phyloP scores from a whole-genome alignment of 345 rosid species.

The Ceriops decandra region DNA sequence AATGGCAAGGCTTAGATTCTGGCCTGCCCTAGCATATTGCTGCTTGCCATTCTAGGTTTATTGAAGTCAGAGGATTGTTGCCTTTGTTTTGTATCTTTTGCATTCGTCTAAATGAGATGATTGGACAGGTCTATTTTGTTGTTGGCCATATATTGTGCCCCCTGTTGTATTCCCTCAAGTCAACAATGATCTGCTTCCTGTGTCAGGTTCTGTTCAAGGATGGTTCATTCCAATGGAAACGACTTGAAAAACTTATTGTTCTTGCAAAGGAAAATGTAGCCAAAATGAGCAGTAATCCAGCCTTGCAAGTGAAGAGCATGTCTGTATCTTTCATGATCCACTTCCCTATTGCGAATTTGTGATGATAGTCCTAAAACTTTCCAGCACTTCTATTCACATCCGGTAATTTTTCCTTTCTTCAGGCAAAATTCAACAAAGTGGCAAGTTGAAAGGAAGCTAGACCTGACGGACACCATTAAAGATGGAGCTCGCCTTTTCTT shows the following conservation, averaged over 20 bases:
- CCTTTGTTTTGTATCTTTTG: neutral
- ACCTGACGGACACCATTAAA: conserved; percentile 83
- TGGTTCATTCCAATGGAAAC: conserved; percentile 88
- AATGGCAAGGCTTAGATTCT: too few relatives aligned
- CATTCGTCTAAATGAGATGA: conserved; percentile 3
- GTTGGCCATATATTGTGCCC: neutral
- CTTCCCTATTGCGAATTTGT: neutral
- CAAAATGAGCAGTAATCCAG: conserved; percentile 91
- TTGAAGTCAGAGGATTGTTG: neutral
- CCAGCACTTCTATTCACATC: neutral
- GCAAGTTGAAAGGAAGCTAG: conserved; percentile 53
- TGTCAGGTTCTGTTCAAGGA: conserved; percentile 80
- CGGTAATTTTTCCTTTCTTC: conserved; percentile 5
- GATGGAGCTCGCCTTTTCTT: conserved; percentile 93
- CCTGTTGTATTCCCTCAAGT: neutral
- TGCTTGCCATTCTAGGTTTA: neutral
- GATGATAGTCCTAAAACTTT: conserved; percentile 8
- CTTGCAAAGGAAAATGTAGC: conserved; percentile 96
- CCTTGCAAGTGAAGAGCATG: conserved; percentile 50
- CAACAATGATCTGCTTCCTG: conserved; percentile 9
- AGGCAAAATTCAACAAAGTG: conserved; percentile 45
- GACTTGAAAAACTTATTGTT: conserved; percentile 81
- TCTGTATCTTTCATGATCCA: conserved; percentile 28
- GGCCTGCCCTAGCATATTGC: neutral
- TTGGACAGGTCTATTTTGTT: neutral